Percentiles rank a stretch among this genome's conserved stretches.
phyloP scores from a whole-genome alignment of 2,329 filamentous ascomycete genomes.

The Talaromyces piceae region DNA sequence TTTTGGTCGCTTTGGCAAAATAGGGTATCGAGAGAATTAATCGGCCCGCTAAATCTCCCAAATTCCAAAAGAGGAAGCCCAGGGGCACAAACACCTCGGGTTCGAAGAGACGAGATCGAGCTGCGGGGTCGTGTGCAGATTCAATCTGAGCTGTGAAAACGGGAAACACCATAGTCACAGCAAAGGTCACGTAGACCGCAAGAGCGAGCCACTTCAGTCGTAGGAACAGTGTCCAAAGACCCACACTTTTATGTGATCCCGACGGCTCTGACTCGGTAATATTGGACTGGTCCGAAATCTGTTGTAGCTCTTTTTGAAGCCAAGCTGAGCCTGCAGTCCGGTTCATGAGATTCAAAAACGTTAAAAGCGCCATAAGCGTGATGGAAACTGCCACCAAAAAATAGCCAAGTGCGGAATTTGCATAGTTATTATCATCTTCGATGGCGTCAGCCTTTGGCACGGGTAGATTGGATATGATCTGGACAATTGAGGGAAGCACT shows the following conservation, averaged over 20 bases:
- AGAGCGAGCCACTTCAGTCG: conserved; percentile 73
- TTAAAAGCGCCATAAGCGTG: conserved; percentile 60
- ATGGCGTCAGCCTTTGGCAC: conserved; percentile 36
- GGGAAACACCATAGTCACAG: conserved; percentile 87
- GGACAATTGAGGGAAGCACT: conserved; percentile 77
- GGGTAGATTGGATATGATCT: conserved; percentile 74
- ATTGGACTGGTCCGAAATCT: conserved; percentile 1
- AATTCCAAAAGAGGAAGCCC: conserved; percentile 88
- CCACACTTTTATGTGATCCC: conserved; percentile 40
- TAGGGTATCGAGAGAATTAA: conserved; percentile 55
- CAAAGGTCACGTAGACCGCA: conserved; percentile 75
- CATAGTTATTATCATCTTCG: conserved; percentile 39
- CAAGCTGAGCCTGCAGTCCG: conserved; percentile 26
- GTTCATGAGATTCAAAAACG: conserved; percentile 66
- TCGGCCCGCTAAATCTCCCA: conserved; percentile 74
- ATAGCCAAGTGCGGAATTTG: conserved; percentile 76
- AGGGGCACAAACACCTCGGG: conserved; percentile 79
- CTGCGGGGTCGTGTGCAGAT: conserved; percentile 37
- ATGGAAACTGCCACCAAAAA: conserved; percentile 81
- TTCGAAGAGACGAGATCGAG: conserved; percentile 51
- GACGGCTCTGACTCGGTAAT: not conserved
- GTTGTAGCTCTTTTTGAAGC: conserved; percentile 12
- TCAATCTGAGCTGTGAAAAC: conserved; percentile 72
- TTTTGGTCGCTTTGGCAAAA: conserved; percentile 48
- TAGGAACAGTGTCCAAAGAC: conserved; percentile 59